Conservation (phyloP, 1,139 yeast species). For the Suhomyces panamericanus region DNA sequence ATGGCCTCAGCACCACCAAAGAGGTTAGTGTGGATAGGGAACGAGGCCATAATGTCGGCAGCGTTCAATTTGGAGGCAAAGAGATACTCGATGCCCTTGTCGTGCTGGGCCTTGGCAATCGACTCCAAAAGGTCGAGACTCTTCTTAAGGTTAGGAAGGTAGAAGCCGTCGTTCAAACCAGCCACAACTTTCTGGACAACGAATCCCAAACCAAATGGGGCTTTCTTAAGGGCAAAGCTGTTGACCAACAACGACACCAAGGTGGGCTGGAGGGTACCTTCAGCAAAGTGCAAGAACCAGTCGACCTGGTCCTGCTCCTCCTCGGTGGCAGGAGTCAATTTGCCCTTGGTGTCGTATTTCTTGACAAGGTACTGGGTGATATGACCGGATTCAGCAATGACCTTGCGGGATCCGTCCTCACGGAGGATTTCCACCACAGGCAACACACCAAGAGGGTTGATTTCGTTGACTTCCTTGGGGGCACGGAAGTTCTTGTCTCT, state of each 20-base stretch:
- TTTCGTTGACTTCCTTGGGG: slow-evolving; percentile 33
- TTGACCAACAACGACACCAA: slow-evolving; percentile 36
- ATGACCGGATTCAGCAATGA: slow-evolving; percentile 42
- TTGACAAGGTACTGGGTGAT: slow-evolving; percentile 34
- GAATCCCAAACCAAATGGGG: slow-evolving; percentile 32
- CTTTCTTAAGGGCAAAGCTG: slow-evolving; percentile 24
- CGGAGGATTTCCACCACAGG: slow-evolving; percentile 40
- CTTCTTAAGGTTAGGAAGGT: slow-evolving; percentile 25
- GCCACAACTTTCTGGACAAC: slow-evolving; percentile 27
- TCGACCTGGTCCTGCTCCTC: slow-evolving; percentile 31
- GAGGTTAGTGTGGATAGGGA: slow-evolving; percentile 31
- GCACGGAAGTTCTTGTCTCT: slow-evolving; percentile 34
- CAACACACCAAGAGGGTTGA: slow-evolving; percentile 45
- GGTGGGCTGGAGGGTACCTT: slow-evolving; percentile 39
- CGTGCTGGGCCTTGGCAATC: slow-evolving; percentile 28
- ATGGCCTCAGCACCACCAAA: slow-evolving; percentile 17
- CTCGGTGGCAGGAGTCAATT: slow-evolving; percentile 26
- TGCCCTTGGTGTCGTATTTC: slow-evolving; percentile 30
- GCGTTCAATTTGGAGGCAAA: slow-evolving; percentile 40
- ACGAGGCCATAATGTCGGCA: slow-evolving; percentile 42
- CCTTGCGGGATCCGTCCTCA: slow-evolving; percentile 19
- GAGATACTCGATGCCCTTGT: slow-evolving; percentile 28
- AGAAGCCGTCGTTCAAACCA: slow-evolving; percentile 30
- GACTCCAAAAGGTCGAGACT: slow-evolving; percentile 34
- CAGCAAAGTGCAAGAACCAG: slow-evolving; percentile 42